Base-by-base conservation (phyloP, 495 filamentous ascomycete genomes). In the Parachaetomium inaequale region DNA sequence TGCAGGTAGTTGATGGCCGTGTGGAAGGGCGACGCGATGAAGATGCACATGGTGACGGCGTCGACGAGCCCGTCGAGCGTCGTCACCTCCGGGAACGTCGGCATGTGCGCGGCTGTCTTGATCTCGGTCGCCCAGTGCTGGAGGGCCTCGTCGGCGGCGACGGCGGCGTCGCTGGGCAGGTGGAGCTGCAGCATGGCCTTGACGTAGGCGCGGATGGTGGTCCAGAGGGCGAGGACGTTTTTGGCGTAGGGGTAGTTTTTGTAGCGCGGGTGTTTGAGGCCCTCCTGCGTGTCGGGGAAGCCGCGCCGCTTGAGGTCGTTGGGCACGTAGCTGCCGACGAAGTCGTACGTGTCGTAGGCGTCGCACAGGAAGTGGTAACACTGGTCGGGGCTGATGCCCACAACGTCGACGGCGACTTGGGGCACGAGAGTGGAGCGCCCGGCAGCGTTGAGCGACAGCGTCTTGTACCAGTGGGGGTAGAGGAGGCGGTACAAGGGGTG, bases 61-160 rank as follows among this genome's bases (percentile, higher is more conserved):
- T 95, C 90, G n/a, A 88, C 86, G 2, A 96, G 85, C 63, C 89
- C 88, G 52, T 90, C 87, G 11, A 91, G 87, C 28, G 96, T 78
- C 65, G 93, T 93, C 69, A 93, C 81, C 8, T 82, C 82, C 26
- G 87, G 86, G 54, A 97, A 81, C 25, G 63, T 66, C 5, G 65
- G 63, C 59, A 81, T 67, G 49, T 63, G 59, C 7, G 59, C 79
- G 6, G 58, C 60, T 11, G 61, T 64, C 42, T 66, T 67, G 52
- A 79, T 62, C 59, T 81, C 79, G 0, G 57, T 43, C 25, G 55
- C 73, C 79, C 78, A 81, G 43, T 55, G 47, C 29, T 72, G 61
- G 65, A 81, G 71, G 63, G 64, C 55, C 2, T 51, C 15, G 58
- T 79, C 75, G 0, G 55, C 54, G 1, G 58, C 65, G 1, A 79